Evolutionary conservation across 257 asterid genomes (phyloP).

Genomic region (Anisodus tanguticus): DNA sequence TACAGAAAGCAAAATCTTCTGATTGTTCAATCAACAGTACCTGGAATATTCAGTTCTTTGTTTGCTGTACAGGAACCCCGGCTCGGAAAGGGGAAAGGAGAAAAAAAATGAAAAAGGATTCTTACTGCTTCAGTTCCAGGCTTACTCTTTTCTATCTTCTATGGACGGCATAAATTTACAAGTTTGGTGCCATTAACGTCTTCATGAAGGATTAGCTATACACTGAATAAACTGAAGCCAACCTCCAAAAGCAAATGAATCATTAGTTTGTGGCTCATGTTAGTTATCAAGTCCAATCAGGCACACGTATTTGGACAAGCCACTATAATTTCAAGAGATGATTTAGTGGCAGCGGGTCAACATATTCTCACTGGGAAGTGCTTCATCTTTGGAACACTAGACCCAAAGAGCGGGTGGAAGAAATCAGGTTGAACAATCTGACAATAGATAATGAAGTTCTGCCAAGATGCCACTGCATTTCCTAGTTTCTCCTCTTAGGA

Average conservation of each 20-base stretch:
- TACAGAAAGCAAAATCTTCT: background rate
- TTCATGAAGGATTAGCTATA: slow-evolving; percentile 53
- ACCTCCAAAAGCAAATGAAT: slow-evolving; percentile 44
- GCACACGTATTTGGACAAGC: slow-evolving; percentile 47
- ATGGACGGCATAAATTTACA: slow-evolving; percentile 55
- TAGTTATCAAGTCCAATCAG: slow-evolving; percentile 37
- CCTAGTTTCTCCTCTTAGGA: slow-evolving; percentile 25
- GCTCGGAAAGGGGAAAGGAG: background rate
- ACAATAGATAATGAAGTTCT: slow-evolving; percentile 16
- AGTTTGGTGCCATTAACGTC: slow-evolving; percentile 42
- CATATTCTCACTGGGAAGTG: slow-evolving; percentile 29
- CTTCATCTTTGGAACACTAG: slow-evolving; percentile 31
- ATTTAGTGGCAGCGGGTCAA: slow-evolving; percentile 26
- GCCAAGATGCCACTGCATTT: slow-evolving; percentile 13
- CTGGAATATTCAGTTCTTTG: slow-evolving; percentile 11
- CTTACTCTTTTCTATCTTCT: slow-evolving; percentile 48
- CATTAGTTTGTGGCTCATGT: slow-evolving; percentile 42
- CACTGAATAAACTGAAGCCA: slow-evolving; percentile 47
- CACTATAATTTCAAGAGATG: slow-evolving; percentile 31
- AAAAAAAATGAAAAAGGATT: slow-evolving; percentile 31
- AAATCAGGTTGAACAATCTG: slow-evolving; percentile 13
- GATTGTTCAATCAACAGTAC: slow-evolving; percentile 28
- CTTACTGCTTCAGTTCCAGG: slow-evolving; percentile 39
- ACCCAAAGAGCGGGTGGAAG: background rate
- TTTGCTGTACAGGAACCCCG: slow-evolving; percentile 24